These are phyloP conservation scores for Rhinocladiella similis DNA, from an alignment of 2,329 filamentous ascomycete species.

Conservation along the genomic window DNA sequence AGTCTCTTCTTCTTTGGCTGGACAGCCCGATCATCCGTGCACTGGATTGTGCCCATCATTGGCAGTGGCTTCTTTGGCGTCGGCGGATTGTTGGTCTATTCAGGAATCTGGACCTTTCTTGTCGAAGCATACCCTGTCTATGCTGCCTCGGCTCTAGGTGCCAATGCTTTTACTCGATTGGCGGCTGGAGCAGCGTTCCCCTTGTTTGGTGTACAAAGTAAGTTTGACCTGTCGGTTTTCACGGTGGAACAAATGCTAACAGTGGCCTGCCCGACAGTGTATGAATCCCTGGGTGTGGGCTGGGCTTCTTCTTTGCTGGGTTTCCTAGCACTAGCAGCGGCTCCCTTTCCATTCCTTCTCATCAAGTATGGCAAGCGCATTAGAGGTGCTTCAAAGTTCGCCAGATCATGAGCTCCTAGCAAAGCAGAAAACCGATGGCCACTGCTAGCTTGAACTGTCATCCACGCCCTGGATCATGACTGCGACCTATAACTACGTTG, in stretches of 20 bases:
- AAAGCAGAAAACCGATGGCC: too few species aligned
- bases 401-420: neutral
- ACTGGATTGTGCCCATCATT: conserved; percentile 51
- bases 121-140: conserved; percentile 58
- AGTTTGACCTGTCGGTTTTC: conserved; percentile 18
- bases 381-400: neutral
- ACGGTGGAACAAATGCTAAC: neutral
- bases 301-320: neutral
- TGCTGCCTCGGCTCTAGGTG: conserved; percentile 66
- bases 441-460: too few species aligned
- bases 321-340: neutral
- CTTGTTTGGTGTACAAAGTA: conserved; percentile 65
- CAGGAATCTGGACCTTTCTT: conserved; percentile 82
- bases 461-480: too few species aligned
- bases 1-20: conserved; percentile 88
- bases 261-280: neutral
- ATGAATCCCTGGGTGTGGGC: neutral
- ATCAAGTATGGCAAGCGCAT: neutral
- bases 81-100: conserved; percentile 67
- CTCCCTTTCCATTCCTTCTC: neutral
- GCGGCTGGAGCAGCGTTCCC: conserved; percentile 76
- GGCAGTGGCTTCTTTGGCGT: conserved; percentile 52
- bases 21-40: conserved; percentile 64
- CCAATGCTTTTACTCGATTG: conserved; percentile 76
- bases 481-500: too few species aligned